Percentiles rank a stretch among this genome's conserved stretches.
Evolutionary conservation across 78 protist species (phyloP).

Genomic region (Corallochytrium limacisporum): DNA sequence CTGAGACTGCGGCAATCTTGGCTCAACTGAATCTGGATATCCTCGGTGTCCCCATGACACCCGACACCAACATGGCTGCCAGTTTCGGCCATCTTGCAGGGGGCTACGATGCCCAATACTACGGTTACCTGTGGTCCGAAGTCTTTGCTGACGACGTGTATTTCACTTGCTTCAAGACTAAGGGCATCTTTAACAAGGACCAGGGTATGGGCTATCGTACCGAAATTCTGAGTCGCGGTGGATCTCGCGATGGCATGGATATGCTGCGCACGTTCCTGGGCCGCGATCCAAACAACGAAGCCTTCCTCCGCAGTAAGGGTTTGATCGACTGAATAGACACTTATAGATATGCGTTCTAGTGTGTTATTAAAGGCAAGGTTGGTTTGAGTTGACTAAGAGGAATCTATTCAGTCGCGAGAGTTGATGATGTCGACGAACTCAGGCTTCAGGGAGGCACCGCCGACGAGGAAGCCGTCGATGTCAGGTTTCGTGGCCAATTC

Average conservation of each 20-base stretch:
- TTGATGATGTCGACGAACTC: conserved; percentile 67
- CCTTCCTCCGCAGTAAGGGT: conserved; percentile 26
- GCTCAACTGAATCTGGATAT: not conserved
- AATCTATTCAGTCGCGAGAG: conserved; percentile 1
- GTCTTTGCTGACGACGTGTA: conserved; percentile 41
- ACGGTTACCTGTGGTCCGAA: conserved; percentile 49
- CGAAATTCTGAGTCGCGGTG: conserved; percentile 23
- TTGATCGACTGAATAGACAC: no score
- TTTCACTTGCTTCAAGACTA: not conserved
- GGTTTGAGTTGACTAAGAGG: no score
- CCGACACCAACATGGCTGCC: conserved; percentile 25
- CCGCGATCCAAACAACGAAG: conserved; percentile 24
- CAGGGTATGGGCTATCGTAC: conserved; percentile 2
- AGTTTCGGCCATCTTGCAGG: conserved; percentile 26
- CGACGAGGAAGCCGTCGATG: conserved; percentile 98
- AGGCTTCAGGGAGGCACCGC: conserved; percentile 93
- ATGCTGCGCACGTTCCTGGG: conserved; percentile 35
- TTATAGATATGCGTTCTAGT: no score
- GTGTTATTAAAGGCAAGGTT: no score
- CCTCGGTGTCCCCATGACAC: not conserved
- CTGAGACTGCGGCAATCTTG: not conserved
- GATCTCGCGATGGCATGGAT: conserved; percentile 14
- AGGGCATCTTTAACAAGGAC: conserved; percentile 11
- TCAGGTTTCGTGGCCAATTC: conserved; percentile 62
- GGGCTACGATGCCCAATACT: conserved; percentile 57